Conservation (phyloP, 2,329 filamentous ascomycete species). For the Epichloe uncinata region DNA sequence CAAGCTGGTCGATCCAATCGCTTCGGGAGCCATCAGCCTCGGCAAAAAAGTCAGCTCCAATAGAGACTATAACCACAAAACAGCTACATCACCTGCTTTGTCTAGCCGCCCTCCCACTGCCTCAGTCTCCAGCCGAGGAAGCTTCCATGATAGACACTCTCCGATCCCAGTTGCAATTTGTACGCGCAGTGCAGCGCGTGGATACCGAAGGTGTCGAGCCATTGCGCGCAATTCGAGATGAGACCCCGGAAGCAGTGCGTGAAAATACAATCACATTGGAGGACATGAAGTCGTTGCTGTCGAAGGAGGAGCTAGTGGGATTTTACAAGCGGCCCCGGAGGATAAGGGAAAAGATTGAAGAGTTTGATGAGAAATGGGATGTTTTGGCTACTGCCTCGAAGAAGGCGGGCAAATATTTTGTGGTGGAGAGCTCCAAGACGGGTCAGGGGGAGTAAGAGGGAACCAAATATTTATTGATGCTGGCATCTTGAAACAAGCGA, state of each 20-base stretch:
- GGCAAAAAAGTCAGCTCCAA: slow-evolving; percentile 8
- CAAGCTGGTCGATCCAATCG: slow-evolving; percentile 73
- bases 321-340: slow-evolving; percentile 33
- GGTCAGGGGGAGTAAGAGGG: slow-evolving; percentile 4
- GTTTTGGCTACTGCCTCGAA: slow-evolving; percentile 51
- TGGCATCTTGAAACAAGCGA: background rate
- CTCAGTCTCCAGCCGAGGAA: slow-evolving; percentile 50
- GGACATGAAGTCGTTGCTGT: slow-evolving; percentile 41
- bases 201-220: slow-evolving; percentile 62
- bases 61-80: slow-evolving; percentile 42
- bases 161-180: slow-evolving; percentile 75
- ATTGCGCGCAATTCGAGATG: slow-evolving; percentile 68
- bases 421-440: slow-evolving; percentile 51
- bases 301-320: slow-evolving; percentile 47
- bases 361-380: slow-evolving; percentile 53
- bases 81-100: slow-evolving; percentile 76
- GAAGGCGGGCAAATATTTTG: slow-evolving; percentile 60
- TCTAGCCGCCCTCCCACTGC: slow-evolving; percentile 73
- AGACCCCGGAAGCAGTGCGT: slow-evolving; percentile 48
- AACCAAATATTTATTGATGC: background rate
- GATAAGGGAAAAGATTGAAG: slow-evolving; percentile 18
- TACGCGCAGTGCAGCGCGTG: slow-evolving; percentile 70
- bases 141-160: slow-evolving; percentile 59
- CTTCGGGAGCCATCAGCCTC: slow-evolving; percentile 27
- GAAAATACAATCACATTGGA: slow-evolving; percentile 47